Percentiles rank a stretch among this genome's conserved stretches.
Evolutionary conservation across 2,329 filamentous ascomycete genomes (phyloP).

Genomic region (Alternaria ethzedia): DNA sequence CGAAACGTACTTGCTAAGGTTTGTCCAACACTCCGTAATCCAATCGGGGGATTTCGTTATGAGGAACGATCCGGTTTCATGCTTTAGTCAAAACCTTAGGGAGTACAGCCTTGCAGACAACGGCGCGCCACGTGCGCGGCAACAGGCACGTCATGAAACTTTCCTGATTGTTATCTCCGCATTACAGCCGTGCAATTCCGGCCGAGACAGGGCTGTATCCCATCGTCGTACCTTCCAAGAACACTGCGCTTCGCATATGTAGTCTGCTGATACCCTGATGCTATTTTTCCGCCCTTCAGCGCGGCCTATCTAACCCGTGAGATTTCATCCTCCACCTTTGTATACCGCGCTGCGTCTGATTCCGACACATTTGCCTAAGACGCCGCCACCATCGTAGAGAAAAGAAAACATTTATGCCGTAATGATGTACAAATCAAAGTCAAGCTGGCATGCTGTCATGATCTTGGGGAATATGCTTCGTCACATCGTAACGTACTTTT

Average conservation of each 20-base stretch:
- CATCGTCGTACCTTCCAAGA: neutral
- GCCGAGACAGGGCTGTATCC: neutral
- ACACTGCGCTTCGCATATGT: neutral
- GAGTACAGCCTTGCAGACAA: slow-evolving; percentile 3
- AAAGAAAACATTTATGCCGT: slow-evolving; percentile 14
- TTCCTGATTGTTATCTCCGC: slow-evolving; percentile 4
- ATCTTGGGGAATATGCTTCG: slow-evolving; percentile 38
- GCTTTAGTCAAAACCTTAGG: slow-evolving; percentile 4
- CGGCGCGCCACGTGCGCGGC: neutral
- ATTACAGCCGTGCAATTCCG: neutral
- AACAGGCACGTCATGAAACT: slow-evolving; percentile 17
- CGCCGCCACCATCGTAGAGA: slow-evolving; percentile 12
- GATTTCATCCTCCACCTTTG: neutral
- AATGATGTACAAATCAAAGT: slow-evolving; percentile 31
- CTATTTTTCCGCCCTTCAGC: slow-evolving; percentile 17
- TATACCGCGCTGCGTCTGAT: slow-evolving; percentile 1
- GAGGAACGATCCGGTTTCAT: neutral
- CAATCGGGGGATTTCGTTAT: neutral
- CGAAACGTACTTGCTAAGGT: neutral
- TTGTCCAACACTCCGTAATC: neutral
- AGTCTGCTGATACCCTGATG: slow-evolving; percentile 3
- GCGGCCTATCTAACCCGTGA: slow-evolving; percentile 13
- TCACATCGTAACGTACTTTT: slow-evolving; percentile 42
- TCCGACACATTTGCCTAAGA: neutral
- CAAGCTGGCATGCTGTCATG: slow-evolving; percentile 27